Percentiles rank a stretch among this genome's conserved stretches.
Evolutionary conservation across 257 asterid genomes (phyloP).

Genomic region (Nicotiana knightiana): DNA sequence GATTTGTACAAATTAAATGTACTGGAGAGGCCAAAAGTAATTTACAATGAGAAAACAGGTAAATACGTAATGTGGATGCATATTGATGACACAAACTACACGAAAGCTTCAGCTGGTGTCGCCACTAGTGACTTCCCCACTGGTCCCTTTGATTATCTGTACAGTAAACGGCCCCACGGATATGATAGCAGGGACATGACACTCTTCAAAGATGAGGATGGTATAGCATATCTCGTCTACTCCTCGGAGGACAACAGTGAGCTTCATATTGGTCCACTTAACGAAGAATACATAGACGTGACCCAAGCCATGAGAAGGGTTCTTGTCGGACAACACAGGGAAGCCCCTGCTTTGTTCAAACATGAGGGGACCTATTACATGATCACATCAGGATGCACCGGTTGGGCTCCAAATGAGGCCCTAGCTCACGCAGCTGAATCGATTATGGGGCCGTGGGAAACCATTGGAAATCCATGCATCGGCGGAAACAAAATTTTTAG

Average conservation of each 20-base stretch:
- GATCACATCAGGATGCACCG: conserved; percentile 96
- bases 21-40: conserved; percentile 94
- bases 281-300: conserved; percentile 51
- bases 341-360: conserved; percentile 95
- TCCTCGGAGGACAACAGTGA: conserved; percentile 87
- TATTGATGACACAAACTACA: conserved; percentile 81
- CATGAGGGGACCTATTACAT: conserved; percentile 77
- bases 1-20: conserved; percentile 83
- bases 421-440: conserved; percentile 88
- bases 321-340: conserved; percentile 79
- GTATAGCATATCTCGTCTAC: conserved; percentile 70
- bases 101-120: conserved; percentile 81
- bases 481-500: conserved; percentile 73
- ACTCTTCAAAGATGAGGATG: conserved; percentile 79
- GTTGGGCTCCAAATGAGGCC: conserved; percentile 98
- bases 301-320: conserved; percentile 43
- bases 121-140: conserved; percentile 68
- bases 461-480: conserved; percentile 85
- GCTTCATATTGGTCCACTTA: conserved; percentile 79
- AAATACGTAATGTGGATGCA: conserved; percentile 99
- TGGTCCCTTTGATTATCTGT: conserved; percentile 76
- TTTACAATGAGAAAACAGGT: conserved; percentile 59
- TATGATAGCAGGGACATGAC: conserved; percentile 97
- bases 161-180: conserved; percentile 81
- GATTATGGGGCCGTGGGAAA: conserved; percentile 94